Evolutionary conservation across 1,139 yeast genomes (phyloP).

Genomic region (Sugiyamaella sp.): DNA sequence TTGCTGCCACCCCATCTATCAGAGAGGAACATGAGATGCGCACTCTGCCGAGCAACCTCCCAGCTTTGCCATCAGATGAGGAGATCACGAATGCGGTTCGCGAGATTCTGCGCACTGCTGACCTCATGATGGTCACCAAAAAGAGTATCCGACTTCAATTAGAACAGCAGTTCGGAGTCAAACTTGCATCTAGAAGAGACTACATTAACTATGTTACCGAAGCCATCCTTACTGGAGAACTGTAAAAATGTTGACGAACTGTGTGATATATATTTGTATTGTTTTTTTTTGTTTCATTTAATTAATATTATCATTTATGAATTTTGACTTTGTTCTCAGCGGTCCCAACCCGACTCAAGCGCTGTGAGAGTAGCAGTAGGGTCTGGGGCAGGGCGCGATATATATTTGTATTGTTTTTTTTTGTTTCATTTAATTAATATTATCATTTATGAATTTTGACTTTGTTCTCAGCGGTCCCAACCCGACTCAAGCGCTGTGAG

Average conservation of each 20-base stretch:
- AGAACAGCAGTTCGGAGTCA: conserved; percentile 43
- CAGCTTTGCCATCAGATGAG: conserved; percentile 42
- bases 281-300: conserved; percentile 7
- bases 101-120: conserved; percentile 45
- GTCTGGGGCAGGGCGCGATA: not conserved
- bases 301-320: not conserved
- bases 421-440: conserved; percentile 1
- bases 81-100: conserved; percentile 44
- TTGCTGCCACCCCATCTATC: conserved; percentile 15
- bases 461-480: no score
- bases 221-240: conserved; percentile 46
- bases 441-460: not conserved
- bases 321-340: not conserved
- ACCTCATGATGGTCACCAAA: conserved; percentile 46
- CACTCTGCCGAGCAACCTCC: conserved; percentile 7
- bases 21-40: conserved; percentile 33
- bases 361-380: no score
- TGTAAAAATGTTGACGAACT: conserved; percentile 29
- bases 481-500: no score
- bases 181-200: conserved; percentile 42
- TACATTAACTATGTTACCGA: conserved; percentile 47
- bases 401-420: conserved; percentile 16
- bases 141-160: conserved; percentile 43
- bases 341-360: no score
- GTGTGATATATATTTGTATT: conserved; percentile 15